These are phyloP conservation scores for Pleurotus tuoliensis DNA, from an alignment of 768 basidiomycete species.

Conservation along the genomic window DNA sequence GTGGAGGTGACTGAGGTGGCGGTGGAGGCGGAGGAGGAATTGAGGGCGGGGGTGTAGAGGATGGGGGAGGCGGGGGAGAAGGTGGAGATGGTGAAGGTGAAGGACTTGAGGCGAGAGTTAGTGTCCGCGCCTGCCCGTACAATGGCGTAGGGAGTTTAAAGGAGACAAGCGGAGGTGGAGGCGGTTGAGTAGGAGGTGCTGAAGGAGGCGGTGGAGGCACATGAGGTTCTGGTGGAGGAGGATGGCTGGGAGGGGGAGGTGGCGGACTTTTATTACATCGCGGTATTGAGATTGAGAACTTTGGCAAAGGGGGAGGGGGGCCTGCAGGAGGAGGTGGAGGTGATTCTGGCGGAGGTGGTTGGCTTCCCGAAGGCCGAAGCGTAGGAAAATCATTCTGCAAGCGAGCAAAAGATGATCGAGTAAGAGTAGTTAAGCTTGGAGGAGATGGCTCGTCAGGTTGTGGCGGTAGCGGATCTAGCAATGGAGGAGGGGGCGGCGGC, in stretches of 20 bases:
- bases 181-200: constrained; percentile 16
- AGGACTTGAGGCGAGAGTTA: constrained; percentile 18
- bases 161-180: constrained; percentile 11
- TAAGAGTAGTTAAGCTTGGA: constrained; percentile 19
- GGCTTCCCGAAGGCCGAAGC: too few relatives aligned
- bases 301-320: constrained; percentile 15
- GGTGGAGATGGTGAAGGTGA: constrained; percentile 24
- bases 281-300: constrained; percentile 15
- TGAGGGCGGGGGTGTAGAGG: constrained; percentile 21
- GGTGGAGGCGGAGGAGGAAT: constrained; percentile 23
- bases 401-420: too few relatives aligned
- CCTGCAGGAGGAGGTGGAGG: constrained; percentile 24
- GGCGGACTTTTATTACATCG: constrained; percentile 9
- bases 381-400: too few relatives aligned
- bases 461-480: constrained; percentile 10
- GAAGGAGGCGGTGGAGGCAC: constrained; percentile 30
- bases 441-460: constrained; percentile 25
- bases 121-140: constrained; percentile 1
- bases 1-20: constrained; percentile 26
- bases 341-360: constrained; percentile 26
- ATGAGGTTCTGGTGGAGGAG: constrained; percentile 26
- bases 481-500: constrained; percentile 22
- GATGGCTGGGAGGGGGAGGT: constrained; percentile 9
- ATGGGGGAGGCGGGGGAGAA: constrained; percentile 16
- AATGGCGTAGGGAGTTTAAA: constrained; percentile 1